Conservation (phyloP, 108 stramenopile species). For the Parietichytrium sp. region DNA sequence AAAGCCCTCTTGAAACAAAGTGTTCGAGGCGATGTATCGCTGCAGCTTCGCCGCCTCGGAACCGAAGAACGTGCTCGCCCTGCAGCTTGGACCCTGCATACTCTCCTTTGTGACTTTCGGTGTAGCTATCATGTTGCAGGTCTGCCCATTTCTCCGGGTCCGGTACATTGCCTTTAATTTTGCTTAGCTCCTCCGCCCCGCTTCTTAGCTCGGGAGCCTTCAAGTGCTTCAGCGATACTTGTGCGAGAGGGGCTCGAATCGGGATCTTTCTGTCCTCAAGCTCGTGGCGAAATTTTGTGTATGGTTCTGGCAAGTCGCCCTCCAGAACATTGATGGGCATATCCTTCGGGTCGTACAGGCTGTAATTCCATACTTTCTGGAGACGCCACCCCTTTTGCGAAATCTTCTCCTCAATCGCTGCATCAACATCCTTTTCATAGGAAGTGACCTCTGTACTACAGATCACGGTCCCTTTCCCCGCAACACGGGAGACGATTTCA, state of each 20-base stretch:
- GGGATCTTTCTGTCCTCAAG: slow-evolving; percentile 68
- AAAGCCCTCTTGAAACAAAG: slow-evolving; percentile 84
- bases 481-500: background rate
- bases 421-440: slow-evolving; percentile 41
- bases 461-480: slow-evolving; percentile 20
- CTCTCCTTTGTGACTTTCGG: too few species aligned
- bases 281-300: slow-evolving; percentile 85
- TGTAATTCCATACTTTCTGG: slow-evolving; percentile 78
- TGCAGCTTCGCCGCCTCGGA: slow-evolving; percentile 84
- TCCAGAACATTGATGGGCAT: slow-evolving; percentile 66
- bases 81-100: too few species aligned
- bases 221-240: too few species aligned
- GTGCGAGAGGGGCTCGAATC: slow-evolving; percentile 21
- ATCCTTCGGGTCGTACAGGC: slow-evolving; percentile 77
- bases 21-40: slow-evolving; percentile 77
- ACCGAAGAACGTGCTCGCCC: slow-evolving; percentile 64
- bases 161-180: too few species aligned
- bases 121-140: too few species aligned
- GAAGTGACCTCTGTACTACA: slow-evolving; percentile 49
- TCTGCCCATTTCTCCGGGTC: too few species aligned
- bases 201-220: too few species aligned
- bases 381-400: background rate
- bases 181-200: too few species aligned
- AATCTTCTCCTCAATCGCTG: background rate
- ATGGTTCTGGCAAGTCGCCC: slow-evolving; percentile 69